Base-by-base conservation (phyloP, 768 basidiomycete genomes). In the Auricularia sp. region DNA sequence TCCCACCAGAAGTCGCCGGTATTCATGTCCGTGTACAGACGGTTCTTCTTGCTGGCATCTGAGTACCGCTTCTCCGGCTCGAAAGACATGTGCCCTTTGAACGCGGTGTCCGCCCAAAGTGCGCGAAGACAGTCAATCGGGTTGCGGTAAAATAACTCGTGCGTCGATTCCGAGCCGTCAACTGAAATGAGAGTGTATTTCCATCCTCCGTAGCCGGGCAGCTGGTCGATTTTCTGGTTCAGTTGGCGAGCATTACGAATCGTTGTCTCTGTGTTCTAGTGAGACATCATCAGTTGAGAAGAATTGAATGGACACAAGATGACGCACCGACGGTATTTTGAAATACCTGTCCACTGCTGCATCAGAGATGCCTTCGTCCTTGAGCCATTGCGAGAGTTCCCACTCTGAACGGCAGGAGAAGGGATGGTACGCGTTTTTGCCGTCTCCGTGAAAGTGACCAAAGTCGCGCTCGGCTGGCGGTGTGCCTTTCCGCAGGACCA, bases 141-240 rank as follows among this genome's bases (percentile, higher is more conserved):
- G 39, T 66, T 61, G 1, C 67, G 65, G 47, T 64, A 67, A 36
- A 33, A 65, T 7, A 68, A 36, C 21, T 39, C 61, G 16, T 36
- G 51, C 14, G 51, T 47, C 14, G 36, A 4, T 11, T 79, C 78
- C 10, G 47, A 51, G 16, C 47, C 47, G 47, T 51, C 47, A 1
- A 51, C 21, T 6, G 47, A 51, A 6, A 51, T 18, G 18, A 51
- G 5, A 2, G 47, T 51, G 3, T 16, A 51, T 18, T 51, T 51
- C 47, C 47, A 51, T 10, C 21, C 47, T 10, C 47, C 47, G 23
- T 51, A 51, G 47, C 47, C 47, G 1, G 47, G 47, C 6, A 51
- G 47, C 16, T 51, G 47, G 16, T 51, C 47, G 5, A 51, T 51
- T 1, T 14, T 10, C 21, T 51, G 47, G 3, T 51, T 51, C 11